Conservation (phyloP, 495 filamentous ascomycete species). For the Neohortaea acidophila region DNA sequence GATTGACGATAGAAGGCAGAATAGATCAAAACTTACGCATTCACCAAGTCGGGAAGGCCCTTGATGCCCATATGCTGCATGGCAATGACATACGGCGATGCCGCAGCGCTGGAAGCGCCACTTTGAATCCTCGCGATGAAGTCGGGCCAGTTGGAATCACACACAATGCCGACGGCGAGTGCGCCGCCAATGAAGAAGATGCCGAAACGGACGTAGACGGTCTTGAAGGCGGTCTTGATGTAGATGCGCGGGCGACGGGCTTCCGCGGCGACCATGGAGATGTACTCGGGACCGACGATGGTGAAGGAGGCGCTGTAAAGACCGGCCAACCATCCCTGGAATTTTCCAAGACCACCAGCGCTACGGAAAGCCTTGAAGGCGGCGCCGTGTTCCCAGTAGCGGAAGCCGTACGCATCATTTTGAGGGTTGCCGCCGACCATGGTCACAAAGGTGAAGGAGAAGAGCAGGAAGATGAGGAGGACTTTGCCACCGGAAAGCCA, state of each 20-base stretch:
- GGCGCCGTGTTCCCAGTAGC: conserved; percentile 31
- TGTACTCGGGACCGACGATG: conserved; percentile 29
- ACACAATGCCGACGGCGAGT: conserved; percentile 34
- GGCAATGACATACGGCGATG: conserved; percentile 68
- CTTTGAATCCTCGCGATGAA: conserved; percentile 21
- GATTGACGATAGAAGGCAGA: neutral
- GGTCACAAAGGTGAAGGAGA: conserved; percentile 36
- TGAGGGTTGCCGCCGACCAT: conserved; percentile 37
- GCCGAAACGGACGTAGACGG: conserved; percentile 33
- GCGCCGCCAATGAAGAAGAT: conserved; percentile 37
- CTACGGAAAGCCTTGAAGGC: conserved; percentile 27
- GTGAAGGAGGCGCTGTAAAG: conserved; percentile 28
- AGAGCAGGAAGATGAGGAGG: conserved; percentile 32
- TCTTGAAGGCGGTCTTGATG: conserved; percentile 40
- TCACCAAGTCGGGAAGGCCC: conserved; percentile 62
- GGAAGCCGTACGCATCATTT: conserved; percentile 34
- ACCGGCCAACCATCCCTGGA: conserved; percentile 32
- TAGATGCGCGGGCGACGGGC: conserved; percentile 28
- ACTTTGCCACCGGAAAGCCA: conserved; percentile 36
- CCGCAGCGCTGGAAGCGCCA: conserved; percentile 36
- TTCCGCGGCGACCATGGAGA: conserved; percentile 33
- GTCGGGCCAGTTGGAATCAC: conserved; percentile 31
- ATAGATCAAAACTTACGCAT: conserved; percentile 31
- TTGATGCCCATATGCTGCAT: conserved; percentile 60
- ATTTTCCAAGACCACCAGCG: conserved; percentile 29